Base-by-base conservation (phyloP, 768 basidiomycete genomes). In the Tephrocybe sp. region DNA sequence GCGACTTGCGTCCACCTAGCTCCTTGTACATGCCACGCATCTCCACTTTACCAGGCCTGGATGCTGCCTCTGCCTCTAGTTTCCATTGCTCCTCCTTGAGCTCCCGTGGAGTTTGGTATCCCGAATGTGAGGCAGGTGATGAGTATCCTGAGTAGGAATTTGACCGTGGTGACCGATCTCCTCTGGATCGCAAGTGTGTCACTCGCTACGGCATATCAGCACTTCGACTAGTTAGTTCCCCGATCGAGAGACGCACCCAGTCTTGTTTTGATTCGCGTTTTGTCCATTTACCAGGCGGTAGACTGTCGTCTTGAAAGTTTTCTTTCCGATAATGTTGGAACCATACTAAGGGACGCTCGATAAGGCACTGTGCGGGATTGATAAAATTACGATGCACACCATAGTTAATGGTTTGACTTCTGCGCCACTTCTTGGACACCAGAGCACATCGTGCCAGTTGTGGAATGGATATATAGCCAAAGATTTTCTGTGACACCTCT, bases 11-110 rank as follows among this genome's bases (percentile, higher is more conserved):
- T 14, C 93, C 93, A 17, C 88, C 88, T 9, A 95, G 71, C 50
- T 90, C 88, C 71, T 95, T 95, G 73, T 96, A 97, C 78, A 88
- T 85, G 60, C 88, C 88, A 34, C 93, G 80, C 87, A 93, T 92
- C 67, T 93, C 90, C 2, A 82, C 53, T 69, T 95, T 96, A 42
- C 81, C 81, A 24, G 89, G 91, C 17, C 69, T 74, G 17, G 74
- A 71, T 9, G 71, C 58, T 0, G 69, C 68, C 38, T 85, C 81
- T 4, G 79, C 79, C 55, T 82, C 79, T 30, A 65, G 64, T 50
- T 69, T 73, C 86, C 91, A 93, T 55, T 77, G 79, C 62, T 91
- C 91, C 60, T 93, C 91, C 30, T 83, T 84, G 20, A 85, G 55
- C 62, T 93, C 90, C 23, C 81, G 76, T 7, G 91, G 90, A 0